phyloP scores from a whole-genome alignment of 345 rosid species.

The Brassica carinata region DNA sequence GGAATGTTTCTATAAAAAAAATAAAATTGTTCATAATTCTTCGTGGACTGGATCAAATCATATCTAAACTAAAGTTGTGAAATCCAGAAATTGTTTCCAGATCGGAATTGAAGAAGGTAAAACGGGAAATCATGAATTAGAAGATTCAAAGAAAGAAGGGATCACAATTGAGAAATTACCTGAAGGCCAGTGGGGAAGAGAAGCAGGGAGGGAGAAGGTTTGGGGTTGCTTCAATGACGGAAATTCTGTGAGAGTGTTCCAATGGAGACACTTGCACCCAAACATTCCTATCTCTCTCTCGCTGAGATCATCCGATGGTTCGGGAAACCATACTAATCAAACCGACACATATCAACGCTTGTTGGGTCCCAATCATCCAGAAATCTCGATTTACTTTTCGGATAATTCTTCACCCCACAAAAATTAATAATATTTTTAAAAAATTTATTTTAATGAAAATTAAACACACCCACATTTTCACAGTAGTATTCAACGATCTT shows the following conservation, averaged over 20 bases:
- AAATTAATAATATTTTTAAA: not conserved
- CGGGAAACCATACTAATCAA: constrained; percentile 20
- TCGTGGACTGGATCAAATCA: constrained; percentile 20
- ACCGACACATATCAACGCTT: constrained; percentile 13
- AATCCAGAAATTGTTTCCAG: not conserved
- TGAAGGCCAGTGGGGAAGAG: constrained; percentile 74
- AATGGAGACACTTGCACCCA: constrained; percentile 56
- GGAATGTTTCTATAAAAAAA: not conserved
- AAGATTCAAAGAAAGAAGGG: not conserved
- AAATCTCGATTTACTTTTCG: not conserved
- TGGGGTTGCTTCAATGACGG: constrained; percentile 43
- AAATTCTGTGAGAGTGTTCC: constrained; percentile 43
- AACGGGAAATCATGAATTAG: no score
- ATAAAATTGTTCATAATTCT: not conserved
- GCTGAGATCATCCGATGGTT: constrained; percentile 32
- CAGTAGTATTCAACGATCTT: no score
- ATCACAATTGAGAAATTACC: constrained; percentile 45
- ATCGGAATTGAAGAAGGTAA: not conserved
- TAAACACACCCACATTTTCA: no score
- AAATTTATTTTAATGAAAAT: no score
- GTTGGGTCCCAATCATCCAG: not conserved
- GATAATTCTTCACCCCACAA: not conserved
- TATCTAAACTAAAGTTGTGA: not conserved
- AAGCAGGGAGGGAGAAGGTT: constrained; percentile 65
- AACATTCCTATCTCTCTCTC: constrained; percentile 31